Percentiles rank a stretch among this genome's conserved stretches.
phyloP scores from a whole-genome alignment of 768 basidiomycete species.

The Tricholoma matsutake region DNA sequence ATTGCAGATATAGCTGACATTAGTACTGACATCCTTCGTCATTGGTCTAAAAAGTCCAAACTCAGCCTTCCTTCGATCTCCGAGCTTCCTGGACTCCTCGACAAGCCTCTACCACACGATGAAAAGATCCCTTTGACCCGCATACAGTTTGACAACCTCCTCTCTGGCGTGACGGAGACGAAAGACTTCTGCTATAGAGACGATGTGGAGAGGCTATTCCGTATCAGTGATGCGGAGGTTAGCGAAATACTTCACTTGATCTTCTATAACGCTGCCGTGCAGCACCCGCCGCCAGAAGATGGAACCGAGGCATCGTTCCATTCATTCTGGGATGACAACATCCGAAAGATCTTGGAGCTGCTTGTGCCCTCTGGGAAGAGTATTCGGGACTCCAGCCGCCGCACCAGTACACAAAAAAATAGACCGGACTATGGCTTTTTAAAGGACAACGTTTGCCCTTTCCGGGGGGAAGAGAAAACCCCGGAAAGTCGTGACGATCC shows the following conservation, averaged over 20 bases:
- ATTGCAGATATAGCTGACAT: too few species aligned
- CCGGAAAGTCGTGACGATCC: not conserved
- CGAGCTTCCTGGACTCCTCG: too few species aligned
- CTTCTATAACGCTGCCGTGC: not conserved
- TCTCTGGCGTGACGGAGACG: too few species aligned
- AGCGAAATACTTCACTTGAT: not conserved
- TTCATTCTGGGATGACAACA: slow-evolving; percentile 1
- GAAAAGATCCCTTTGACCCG: too few species aligned
- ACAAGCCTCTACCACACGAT: too few species aligned
- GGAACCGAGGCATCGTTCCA: not conserved
- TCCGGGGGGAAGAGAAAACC: not conserved
- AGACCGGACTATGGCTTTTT: not conserved
- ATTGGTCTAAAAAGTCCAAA: too few species aligned
- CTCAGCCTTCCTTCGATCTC: too few species aligned
- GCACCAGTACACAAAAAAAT: not conserved
- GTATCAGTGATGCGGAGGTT: too few species aligned
- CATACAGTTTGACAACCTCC: too few species aligned
- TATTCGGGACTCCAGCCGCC: not conserved
- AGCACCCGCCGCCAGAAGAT: not conserved
- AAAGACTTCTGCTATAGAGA: too few species aligned
- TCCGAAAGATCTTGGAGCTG: slow-evolving; percentile 1
- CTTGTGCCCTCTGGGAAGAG: not conserved
- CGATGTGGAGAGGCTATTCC: too few species aligned
- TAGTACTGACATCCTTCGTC: too few species aligned
- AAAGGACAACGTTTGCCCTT: not conserved